Evolutionary conservation across 371 early-diverging fungal species (phyloP).

Genomic region (Mortierella sp.): DNA sequence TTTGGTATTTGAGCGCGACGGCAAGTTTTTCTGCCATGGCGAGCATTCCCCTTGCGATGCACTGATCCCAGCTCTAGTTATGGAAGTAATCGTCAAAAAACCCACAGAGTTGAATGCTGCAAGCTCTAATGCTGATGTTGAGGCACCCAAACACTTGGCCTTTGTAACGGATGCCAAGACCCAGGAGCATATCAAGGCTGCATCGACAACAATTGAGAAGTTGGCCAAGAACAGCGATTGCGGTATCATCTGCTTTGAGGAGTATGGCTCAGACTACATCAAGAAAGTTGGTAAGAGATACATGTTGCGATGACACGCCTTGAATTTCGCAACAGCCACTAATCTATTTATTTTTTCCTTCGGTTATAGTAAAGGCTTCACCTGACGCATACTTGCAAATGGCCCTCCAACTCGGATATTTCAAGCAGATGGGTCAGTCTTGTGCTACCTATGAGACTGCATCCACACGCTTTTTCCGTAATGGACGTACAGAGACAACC

Average conservation of each 20-base stretch:
- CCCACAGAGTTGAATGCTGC: slow-evolving; percentile 51
- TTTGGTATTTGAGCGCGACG: slow-evolving; percentile 76
- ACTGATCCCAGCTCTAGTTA: slow-evolving; percentile 73
- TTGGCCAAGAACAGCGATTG: slow-evolving; percentile 74
- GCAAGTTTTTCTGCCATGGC: slow-evolving; percentile 79
- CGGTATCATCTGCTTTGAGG: slow-evolving; percentile 71
- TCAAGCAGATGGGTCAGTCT: slow-evolving; percentile 72
- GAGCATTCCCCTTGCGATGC: slow-evolving; percentile 92
- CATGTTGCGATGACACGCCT: not conserved
- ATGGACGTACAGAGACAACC: slow-evolving; percentile 91
- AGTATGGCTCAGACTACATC: slow-evolving; percentile 75
- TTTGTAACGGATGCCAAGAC: slow-evolving; percentile 68
- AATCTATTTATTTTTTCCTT: slow-evolving; percentile 2
- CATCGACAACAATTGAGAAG: slow-evolving; percentile 64
- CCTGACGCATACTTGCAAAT: slow-evolving; percentile 94
- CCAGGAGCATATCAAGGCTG: slow-evolving; percentile 62
- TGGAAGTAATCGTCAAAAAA: slow-evolving; percentile 70
- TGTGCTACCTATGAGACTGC: slow-evolving; percentile 89
- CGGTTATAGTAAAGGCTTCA: slow-evolving; percentile 63
- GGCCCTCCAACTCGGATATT: slow-evolving; percentile 87
- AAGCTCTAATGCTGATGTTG: slow-evolving; percentile 35
- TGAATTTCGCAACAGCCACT: not conserved
- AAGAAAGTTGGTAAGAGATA: slow-evolving; percentile 69
- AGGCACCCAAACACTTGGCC: slow-evolving; percentile 57
- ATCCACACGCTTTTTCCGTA: slow-evolving; percentile 80